Evolutionary conservation across 768 basidiomycete genomes (phyloP).

Genomic region (Cubamyces lactineus): DNA sequence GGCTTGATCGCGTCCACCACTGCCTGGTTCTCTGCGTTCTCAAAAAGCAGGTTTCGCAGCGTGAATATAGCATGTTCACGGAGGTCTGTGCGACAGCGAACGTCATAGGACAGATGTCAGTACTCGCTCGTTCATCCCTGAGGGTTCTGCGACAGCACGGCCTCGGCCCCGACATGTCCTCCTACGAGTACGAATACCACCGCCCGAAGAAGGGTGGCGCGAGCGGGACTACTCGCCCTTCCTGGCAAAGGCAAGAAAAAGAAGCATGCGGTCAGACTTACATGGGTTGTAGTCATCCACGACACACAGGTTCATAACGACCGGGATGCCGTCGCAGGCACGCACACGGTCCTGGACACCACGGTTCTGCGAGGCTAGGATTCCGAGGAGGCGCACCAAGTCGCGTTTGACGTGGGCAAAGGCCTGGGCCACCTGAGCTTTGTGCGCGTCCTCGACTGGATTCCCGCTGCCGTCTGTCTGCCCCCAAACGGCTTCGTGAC

Average conservation of each 20-base stretch:
- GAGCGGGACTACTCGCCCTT: too few species aligned
- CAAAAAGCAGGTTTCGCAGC: conserved; percentile 74
- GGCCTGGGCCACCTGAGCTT: conserved; percentile 47
- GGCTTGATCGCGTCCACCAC: conserved; percentile 77
- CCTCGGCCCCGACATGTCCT: too few species aligned
- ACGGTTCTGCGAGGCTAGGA: conserved; percentile 66
- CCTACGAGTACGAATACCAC: too few species aligned
- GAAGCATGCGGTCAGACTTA: conserved; percentile 46
- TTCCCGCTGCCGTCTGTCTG: not conserved
- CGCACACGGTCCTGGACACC: conserved; percentile 77
- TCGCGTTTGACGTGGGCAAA: conserved; percentile 88
- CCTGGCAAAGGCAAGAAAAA: not conserved
- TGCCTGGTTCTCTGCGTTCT: conserved; percentile 79
- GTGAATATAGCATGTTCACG: conserved; percentile 92
- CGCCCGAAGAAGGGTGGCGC: too few species aligned
- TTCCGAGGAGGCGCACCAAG: conserved; percentile 85
- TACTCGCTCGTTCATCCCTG: conserved; percentile 3
- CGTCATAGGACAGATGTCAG: conserved; percentile 10
- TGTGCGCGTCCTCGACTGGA: not conserved
- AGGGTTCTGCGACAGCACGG: not conserved
- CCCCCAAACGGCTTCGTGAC: not conserved
- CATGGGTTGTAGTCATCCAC: conserved; percentile 92
- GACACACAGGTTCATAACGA: conserved; percentile 87
- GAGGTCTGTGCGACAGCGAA: conserved; percentile 55
- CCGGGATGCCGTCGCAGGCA: conserved; percentile 70